These are phyloP conservation scores for Colletotrichum horii DNA, from an alignment of 2,329 filamentous ascomycete species.

Conservation along the genomic window DNA sequence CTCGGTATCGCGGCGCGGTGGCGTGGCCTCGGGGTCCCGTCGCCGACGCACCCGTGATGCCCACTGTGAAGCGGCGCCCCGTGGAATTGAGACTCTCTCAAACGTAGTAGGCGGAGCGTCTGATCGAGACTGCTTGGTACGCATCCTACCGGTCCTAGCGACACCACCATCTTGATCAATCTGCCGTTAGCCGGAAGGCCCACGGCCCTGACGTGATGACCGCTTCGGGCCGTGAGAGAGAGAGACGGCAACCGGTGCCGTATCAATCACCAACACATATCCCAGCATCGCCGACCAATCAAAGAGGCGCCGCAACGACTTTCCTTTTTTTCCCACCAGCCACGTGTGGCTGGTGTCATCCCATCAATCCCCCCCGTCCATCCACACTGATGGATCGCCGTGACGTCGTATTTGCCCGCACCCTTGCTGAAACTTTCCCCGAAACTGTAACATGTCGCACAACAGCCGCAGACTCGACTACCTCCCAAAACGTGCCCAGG, in stretches of 20 bases:
- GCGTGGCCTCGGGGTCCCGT: background rate
- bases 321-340: background rate
- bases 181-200: background rate
- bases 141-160: background rate
- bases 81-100: background rate
- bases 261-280: background rate
- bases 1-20: background rate
- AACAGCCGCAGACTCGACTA: background rate
- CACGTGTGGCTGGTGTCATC: conserved; percentile 6
- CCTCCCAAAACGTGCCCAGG: background rate
- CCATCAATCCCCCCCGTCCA: background rate
- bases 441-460: conserved; percentile 16
- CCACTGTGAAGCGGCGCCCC: background rate
- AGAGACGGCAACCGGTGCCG: background rate
- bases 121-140: background rate
- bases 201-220: background rate
- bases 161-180: background rate
- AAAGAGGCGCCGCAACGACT: background rate
- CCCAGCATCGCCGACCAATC: background rate
- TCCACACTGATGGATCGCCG: background rate
- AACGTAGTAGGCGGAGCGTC: background rate
- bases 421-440: conserved; percentile 17
- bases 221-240: background rate
- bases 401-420: background rate
- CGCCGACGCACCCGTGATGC: background rate